Base-by-base conservation (phyloP, 2,329 filamentous ascomycete genomes). In the Penicillium sp. region DNA sequence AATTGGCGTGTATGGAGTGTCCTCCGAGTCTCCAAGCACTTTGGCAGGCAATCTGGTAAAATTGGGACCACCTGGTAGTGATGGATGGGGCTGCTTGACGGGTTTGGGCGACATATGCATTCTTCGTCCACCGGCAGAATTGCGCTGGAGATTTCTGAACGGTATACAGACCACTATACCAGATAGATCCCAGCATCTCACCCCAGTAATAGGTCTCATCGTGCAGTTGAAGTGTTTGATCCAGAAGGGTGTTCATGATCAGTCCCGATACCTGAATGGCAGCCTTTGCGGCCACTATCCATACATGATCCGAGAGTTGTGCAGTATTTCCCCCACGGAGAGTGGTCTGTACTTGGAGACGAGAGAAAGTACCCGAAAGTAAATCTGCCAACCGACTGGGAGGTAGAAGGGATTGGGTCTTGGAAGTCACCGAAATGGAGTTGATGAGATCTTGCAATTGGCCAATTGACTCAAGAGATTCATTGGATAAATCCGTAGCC, bases 161-260 rank as follows among this genome's bases (percentile, higher is more conserved):
- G 15, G 90, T 89, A 75, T 97, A 97, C 4, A 97, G 73, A 33
- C 86, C 88, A 63, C 90, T 93, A 69, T 89, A 90, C 49, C 86
- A 82, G 65, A 91, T 88, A 0, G 91, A 95, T 10, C 86, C 85
- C 31, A 96, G 78, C 2, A 97, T 84, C 64, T 94, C 89, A 69
- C 96, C 91, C 94, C 94, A 99, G 73, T 97, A 97, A 86, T 89
- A 93, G 25, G 96, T 88, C 66, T 96, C 92, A 63, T 96, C 88
- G 67, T 87, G 90, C 19, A 99, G 76, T 0, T 89, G 88, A 12
- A 93, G 86, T 12, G 92, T 95, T 67, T 94, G 89, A 55, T 93
- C 89, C 12, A 97, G 77, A 4, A 97, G 82, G 0, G 85, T 86
- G 65, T 87, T 87, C 65, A 97, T 79, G 41, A 96, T 83, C 49